Conservation (phyloP, 1,139 yeast species). For the Suhomyces yuchorum region DNA sequence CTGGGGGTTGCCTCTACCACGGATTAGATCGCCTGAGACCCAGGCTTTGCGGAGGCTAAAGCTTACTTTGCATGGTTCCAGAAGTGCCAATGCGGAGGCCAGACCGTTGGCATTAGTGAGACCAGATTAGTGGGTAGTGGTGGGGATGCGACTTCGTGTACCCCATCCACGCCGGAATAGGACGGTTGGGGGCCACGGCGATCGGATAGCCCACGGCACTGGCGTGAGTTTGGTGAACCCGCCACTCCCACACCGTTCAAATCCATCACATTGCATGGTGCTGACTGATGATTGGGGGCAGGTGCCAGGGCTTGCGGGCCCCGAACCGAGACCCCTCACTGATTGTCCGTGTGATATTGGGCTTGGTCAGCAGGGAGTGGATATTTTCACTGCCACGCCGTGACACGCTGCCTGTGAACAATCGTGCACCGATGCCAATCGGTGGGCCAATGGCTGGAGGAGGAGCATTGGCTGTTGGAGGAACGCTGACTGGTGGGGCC, state of each 20-base stretch:
- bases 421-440: not conserved
- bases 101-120: not conserved
- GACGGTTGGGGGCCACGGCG: not conserved
- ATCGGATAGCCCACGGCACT: not conserved
- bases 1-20: not conserved
- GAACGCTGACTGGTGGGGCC: too few relatives aligned
- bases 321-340: slow-evolving; percentile 1
- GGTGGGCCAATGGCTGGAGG: too few relatives aligned
- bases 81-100: not conserved
- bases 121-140: too few relatives aligned
- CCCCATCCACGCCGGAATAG: not conserved
- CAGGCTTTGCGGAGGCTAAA: not conserved
- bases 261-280: not conserved
- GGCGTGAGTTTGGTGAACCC: too few relatives aligned
- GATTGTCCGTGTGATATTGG: slow-evolving; percentile 1
- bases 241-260: too few relatives aligned
- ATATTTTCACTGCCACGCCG: too few relatives aligned
- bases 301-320: not conserved
- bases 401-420: too few relatives aligned
- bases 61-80: too few relatives aligned
- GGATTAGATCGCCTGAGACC: not conserved
- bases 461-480: too few relatives aligned
- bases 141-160: too few relatives aligned
- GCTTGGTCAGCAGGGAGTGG: not conserved
- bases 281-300: not conserved